Evolutionary conservation across 768 basidiomycete species (phyloP).

Genomic region (Lentinus tigrinus): DNA sequence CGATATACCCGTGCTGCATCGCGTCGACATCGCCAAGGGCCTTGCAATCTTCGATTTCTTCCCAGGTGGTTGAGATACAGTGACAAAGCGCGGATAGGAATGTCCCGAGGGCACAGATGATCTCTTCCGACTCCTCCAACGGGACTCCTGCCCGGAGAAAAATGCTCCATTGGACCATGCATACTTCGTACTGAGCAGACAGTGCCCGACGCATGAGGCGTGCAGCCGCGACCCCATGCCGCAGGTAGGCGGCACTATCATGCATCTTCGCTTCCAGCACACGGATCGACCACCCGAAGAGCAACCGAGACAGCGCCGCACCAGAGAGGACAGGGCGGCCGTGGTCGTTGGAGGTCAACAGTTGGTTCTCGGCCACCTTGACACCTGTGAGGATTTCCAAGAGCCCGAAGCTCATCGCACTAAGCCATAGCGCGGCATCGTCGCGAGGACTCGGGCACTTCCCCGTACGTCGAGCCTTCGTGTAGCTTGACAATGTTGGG

Average conservation of each 20-base stretch:
- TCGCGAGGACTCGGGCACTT: not conserved
- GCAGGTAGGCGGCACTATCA: not conserved
- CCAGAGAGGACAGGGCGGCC: too few relatives aligned
- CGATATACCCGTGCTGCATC: too few relatives aligned
- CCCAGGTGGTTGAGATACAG: too few relatives aligned
- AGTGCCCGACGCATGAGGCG: not conserved
- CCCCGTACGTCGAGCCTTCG: not conserved
- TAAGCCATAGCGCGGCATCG: constrained; percentile 6
- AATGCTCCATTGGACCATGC: not conserved
- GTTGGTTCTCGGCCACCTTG: constrained; percentile 5
- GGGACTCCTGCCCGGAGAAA: not conserved
- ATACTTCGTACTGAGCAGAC: constrained; percentile 1
- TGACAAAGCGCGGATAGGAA: too few relatives aligned
- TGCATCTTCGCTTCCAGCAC: too few relatives aligned
- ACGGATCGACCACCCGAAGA: constrained; percentile 1
- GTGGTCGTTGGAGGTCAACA: too few relatives aligned
- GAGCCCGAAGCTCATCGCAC: constrained; percentile 9
- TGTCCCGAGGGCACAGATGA: too few relatives aligned
- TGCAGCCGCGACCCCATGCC: not conserved
- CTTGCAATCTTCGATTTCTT: too few relatives aligned
- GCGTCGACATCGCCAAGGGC: not conserved
- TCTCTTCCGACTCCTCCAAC: too few relatives aligned
- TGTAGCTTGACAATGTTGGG: not conserved
- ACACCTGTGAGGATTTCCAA: not conserved
- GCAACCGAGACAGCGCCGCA: too few relatives aligned